Evolutionary conservation across 2,329 filamentous ascomycete genomes (phyloP).

Genomic region (Fusarium buxicola): DNA sequence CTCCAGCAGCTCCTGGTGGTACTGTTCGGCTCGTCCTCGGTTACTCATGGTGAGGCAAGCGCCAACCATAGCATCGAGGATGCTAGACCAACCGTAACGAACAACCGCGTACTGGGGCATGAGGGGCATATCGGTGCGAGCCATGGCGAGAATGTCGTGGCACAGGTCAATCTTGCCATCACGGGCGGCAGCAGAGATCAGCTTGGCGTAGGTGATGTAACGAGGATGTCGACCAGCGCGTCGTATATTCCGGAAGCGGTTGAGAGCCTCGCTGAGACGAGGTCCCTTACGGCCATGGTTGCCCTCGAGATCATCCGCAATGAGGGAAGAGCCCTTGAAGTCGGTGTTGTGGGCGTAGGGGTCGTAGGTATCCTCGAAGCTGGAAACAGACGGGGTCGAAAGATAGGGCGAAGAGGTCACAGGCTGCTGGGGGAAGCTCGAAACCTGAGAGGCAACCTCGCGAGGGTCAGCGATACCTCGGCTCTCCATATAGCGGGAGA

Average conservation of each 20-base stretch:
- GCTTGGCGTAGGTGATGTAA: constrained; percentile 96
- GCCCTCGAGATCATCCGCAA: constrained; percentile 90
- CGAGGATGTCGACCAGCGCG: constrained; percentile 90
- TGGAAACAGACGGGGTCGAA: constrained; percentile 67
- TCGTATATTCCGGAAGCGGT: constrained; percentile 91
- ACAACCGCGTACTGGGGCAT: constrained; percentile 87
- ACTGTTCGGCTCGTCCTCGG: constrained; percentile 83
- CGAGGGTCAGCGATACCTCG: constrained; percentile 68
- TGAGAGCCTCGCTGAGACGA: constrained; percentile 82
- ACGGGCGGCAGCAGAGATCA: constrained; percentile 90
- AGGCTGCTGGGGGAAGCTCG: constrained; percentile 59
- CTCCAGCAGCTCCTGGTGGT: constrained; percentile 89
- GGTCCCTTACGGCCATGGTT: constrained; percentile 77
- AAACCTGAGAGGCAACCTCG: constrained; percentile 60
- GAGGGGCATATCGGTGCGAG: constrained; percentile 87
- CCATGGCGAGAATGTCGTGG: constrained; percentile 89
- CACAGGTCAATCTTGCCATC: constrained; percentile 84
- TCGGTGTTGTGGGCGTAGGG: constrained; percentile 92
- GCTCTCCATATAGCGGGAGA: constrained; percentile 68
- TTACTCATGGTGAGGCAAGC: constrained; percentile 87
- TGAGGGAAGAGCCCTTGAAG: constrained; percentile 90
- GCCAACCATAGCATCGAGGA: constrained; percentile 95
- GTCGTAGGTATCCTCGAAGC: constrained; percentile 86
- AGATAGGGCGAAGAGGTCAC: constrained; percentile 61
- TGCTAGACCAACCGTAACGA: constrained; percentile 95